Percentiles rank a stretch among this genome's conserved stretches.
phyloP scores from a whole-genome alignment of 768 basidiomycete species.

The Auriculariales sp. region DNA sequence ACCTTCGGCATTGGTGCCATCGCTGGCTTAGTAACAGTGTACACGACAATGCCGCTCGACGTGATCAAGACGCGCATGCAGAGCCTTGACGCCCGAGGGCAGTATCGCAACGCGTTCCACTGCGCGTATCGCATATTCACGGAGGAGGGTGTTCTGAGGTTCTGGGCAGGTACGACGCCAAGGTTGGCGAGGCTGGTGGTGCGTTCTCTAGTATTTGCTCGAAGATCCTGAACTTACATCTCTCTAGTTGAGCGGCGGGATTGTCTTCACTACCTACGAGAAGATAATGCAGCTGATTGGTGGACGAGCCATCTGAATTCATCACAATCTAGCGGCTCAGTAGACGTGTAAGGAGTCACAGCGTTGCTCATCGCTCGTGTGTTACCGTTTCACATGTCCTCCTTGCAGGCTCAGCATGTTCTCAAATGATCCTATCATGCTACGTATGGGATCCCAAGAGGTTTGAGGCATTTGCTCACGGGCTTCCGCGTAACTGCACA shows the following conservation, averaged over 20 bases:
- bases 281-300: conserved; percentile 48
- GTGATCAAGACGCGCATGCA: conserved; percentile 99
- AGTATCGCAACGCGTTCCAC: conserved; percentile 90
- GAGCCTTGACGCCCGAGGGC: conserved; percentile 61
- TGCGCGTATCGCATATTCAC: conserved; percentile 90
- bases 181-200: conserved; percentile 74
- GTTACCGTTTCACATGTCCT: no score
- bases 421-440: no score
- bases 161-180: conserved; percentile 96
- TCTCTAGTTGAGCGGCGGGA: conserved; percentile 76
- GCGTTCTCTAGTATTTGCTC: conserved; percentile 16
- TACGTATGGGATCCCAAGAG: no score
- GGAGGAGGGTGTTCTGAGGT: conserved; percentile 81
- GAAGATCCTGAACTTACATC: background rate
- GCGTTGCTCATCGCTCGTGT: no score
- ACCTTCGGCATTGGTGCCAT: conserved; percentile 92
- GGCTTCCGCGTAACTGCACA: no score
- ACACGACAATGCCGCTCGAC: background rate
- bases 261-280: conserved; percentile 88
- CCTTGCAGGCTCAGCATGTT: no score
- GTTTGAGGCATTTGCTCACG: no score
- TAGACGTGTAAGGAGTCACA: no score
- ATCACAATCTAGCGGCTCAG: no score
- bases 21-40: conserved; percentile 85
- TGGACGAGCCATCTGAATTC: conserved; percentile 8